A percentile compares a stretch with the other conserved stretches of the same genome.
Conservation (phyloP, 441 rosid species). For the Pelargonium hybrid region DNA sequence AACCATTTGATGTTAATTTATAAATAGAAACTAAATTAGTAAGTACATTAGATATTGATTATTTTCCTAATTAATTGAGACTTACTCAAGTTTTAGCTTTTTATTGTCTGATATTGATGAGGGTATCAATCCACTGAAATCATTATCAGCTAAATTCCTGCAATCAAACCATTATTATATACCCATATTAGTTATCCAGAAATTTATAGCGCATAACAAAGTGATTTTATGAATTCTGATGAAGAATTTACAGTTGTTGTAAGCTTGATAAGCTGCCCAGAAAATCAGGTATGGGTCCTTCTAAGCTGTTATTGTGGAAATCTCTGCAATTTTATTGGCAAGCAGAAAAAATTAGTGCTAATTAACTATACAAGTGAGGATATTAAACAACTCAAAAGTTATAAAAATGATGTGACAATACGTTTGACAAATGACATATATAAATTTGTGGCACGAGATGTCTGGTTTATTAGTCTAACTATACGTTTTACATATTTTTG, state of each 20-base stretch:
- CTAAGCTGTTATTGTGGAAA: conserved; percentile 20
- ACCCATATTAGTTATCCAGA: background rate
- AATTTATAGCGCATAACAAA: background rate
- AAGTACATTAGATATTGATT: too few species aligned
- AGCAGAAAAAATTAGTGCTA: background rate
- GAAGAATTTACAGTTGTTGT: conserved; percentile 20
- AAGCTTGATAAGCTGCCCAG: conserved; percentile 22
- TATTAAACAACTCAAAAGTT: too few species aligned
- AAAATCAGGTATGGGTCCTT: conserved; percentile 19
- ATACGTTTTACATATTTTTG: too few species aligned
- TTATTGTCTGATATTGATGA: conserved; percentile 17
- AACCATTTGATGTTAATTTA: too few species aligned
- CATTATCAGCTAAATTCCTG: conserved; percentile 24
- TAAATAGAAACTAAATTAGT: too few species aligned
- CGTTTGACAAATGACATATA: too few species aligned
- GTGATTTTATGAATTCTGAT: background rate
- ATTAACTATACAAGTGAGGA: too few species aligned
- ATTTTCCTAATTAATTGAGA: background rate
- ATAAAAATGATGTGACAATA: too few species aligned
- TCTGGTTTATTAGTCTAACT: too few species aligned
- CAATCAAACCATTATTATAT: too few species aligned
- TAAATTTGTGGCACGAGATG: too few species aligned
- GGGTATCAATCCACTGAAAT: conserved; percentile 20
- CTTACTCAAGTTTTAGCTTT: conserved; percentile 20
- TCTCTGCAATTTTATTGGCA: conserved; percentile 15